phyloP scores from a whole-genome alignment of 768 basidiomycete genomes.

The Chalciporus sphaerocephalus region DNA sequence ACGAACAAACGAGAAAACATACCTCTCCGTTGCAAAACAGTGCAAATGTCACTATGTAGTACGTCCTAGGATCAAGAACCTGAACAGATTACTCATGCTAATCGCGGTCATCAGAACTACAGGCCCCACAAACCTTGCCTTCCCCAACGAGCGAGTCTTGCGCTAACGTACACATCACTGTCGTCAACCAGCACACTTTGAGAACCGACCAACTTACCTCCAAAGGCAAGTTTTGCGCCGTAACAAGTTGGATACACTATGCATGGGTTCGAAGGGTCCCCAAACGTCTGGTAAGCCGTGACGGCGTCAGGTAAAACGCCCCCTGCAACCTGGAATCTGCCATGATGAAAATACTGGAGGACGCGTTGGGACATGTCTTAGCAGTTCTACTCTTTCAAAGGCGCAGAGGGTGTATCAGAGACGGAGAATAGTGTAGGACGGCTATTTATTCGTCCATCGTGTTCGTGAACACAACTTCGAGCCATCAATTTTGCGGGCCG shows the following conservation, averaged over 20 bases:
- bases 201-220: constrained; percentile 34
- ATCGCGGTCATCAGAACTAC: not conserved
- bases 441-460: not conserved
- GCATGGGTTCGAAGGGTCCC: constrained; percentile 48
- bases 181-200: constrained; percentile 33
- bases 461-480: not conserved
- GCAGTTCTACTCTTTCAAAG: not conserved
- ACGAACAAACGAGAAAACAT: constrained; percentile 5
- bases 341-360: constrained; percentile 50
- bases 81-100: constrained; percentile 15
- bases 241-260: constrained; percentile 54
- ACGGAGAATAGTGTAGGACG: not conserved
- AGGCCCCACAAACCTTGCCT: constrained; percentile 38
- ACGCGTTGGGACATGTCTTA: constrained; percentile 10
- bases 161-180: constrained; percentile 29
- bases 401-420: not conserved
- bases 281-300: constrained; percentile 56
- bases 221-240: constrained; percentile 43
- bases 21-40: constrained; percentile 60
- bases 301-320: constrained; percentile 53
- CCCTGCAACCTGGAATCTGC: constrained; percentile 48
- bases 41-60: constrained; percentile 53
- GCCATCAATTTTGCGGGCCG: not conserved
- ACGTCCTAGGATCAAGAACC: constrained; percentile 49
- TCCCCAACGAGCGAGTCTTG: constrained; percentile 46